Conservation (phyloP, 345 rosid genomes). For the Brassica carinata region DNA sequence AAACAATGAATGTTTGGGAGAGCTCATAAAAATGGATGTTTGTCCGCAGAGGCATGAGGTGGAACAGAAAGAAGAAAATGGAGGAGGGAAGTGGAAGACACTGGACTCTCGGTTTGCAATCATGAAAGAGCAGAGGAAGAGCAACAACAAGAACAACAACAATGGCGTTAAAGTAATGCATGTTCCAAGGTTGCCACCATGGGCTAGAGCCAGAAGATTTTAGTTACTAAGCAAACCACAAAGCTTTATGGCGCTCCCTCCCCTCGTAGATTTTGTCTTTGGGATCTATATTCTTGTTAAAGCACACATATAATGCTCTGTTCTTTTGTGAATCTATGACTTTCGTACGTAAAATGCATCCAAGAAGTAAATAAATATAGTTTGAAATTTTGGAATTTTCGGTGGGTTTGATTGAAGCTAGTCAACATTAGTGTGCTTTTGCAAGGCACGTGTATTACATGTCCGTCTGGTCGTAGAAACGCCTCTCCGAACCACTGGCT, state of each 20-base stretch:
- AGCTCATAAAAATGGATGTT: neutral
- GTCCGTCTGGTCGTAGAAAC: neutral
- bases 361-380: neutral
- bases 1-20: neutral
- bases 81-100: conserved; percentile 51
- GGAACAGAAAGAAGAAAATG: conserved; percentile 30
- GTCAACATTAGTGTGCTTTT: neutral
- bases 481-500: neutral
- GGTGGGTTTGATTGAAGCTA: neutral
- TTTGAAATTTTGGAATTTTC: neutral
- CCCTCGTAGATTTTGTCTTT: neutral
- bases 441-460: neutral
- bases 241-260: neutral
- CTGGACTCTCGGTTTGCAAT: conserved; percentile 78
- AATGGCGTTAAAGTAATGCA: conserved; percentile 37
- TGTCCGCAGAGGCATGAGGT: conserved; percentile 33
- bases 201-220: conserved; percentile 52
- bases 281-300: conserved; percentile 5
- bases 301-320: neutral
- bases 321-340: conserved; percentile 26
- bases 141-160: neutral
- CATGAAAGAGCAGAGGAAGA: conserved; percentile 72
- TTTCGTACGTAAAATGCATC: neutral
- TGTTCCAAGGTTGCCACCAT: conserved; percentile 48
- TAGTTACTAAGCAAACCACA: conserved; percentile 37